phyloP scores from a whole-genome alignment of 495 filamentous ascomycete genomes.

The Neurospora sp. region DNA sequence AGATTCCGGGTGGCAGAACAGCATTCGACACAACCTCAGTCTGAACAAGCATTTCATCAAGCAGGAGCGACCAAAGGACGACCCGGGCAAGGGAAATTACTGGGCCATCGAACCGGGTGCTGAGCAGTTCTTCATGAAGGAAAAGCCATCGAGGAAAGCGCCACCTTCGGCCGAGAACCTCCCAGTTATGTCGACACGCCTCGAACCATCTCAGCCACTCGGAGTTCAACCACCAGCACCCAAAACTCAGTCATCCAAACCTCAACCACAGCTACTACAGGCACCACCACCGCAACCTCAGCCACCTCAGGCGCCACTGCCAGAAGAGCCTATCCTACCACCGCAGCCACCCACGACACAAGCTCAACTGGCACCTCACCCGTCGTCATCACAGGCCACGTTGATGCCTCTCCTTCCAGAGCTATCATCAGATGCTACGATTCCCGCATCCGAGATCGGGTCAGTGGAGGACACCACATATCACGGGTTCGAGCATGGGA shows the following conservation, averaged over 20 bases:
- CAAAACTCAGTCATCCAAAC: neutral
- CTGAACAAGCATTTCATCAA: conserved; percentile 97
- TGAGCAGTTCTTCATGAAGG: conserved; percentile 80
- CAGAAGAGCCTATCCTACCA: conserved; percentile 21
- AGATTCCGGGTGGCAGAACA: conserved; percentile 94
- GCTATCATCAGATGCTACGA: conserved; percentile 89
- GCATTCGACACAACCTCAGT: conserved; percentile 96
- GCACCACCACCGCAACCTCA: neutral
- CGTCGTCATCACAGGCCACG: conserved; percentile 19
- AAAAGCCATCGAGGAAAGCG: conserved; percentile 54
- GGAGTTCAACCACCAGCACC: neutral
- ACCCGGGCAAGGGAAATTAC: conserved; percentile 97
- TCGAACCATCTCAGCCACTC: conserved; percentile 25
- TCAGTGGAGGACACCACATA: conserved; percentile 48
- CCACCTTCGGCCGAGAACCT: conserved; percentile 33
- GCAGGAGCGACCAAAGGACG: conserved; percentile 91
- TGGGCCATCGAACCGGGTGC: conserved; percentile 87
- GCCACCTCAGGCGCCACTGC: conserved; percentile 3
- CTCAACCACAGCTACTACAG: conserved; percentile 7
- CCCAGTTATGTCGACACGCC: conserved; percentile 36
- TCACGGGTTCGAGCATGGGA: conserved; percentile 37
- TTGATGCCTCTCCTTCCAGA: conserved; percentile 35
- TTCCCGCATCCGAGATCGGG: conserved; percentile 72
- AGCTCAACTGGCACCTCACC: conserved; percentile 24
- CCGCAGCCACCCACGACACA: conserved; percentile 17